Conservation (phyloP, 2,329 filamentous ascomycete species). For the Hymenoscyphus occultus region DNA sequence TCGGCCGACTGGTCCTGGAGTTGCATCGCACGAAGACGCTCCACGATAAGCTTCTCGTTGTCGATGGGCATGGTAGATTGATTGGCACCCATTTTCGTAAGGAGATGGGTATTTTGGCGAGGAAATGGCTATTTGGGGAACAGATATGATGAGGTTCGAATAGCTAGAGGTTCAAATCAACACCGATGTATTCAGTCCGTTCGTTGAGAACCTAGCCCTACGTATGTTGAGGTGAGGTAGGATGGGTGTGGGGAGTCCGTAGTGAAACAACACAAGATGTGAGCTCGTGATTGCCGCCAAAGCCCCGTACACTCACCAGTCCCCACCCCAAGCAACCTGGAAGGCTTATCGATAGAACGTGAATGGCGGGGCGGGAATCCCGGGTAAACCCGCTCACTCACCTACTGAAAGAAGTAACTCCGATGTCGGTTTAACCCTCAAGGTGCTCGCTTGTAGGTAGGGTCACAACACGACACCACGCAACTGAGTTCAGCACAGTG, state of each 20-base stretch:
- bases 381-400: background rate
- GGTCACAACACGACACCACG: too few relatives aligned
- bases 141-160: too few relatives aligned
- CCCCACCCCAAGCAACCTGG: background rate
- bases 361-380: background rate
- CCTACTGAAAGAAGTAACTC: background rate
- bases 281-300: slow-evolving; percentile 2
- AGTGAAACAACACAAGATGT: background rate
- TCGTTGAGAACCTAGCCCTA: background rate
- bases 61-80: slow-evolving; percentile 26
- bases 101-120: background rate
- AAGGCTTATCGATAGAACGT: slow-evolving; percentile 8
- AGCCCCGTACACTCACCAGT: background rate
- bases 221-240: background rate
- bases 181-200: background rate
- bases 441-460: background rate
- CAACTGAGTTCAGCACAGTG: too few relatives aligned
- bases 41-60: slow-evolving; percentile 43
- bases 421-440: background rate
- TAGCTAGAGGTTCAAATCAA: too few relatives aligned
- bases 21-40: slow-evolving; percentile 45
- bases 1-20: slow-evolving; percentile 37
- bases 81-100: slow-evolving; percentile 29
- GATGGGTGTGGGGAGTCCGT: background rate
- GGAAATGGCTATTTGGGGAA: background rate